Conservation (phyloP, 2,329 filamentous ascomycete species). For the Albophoma yamanashiensis region DNA sequence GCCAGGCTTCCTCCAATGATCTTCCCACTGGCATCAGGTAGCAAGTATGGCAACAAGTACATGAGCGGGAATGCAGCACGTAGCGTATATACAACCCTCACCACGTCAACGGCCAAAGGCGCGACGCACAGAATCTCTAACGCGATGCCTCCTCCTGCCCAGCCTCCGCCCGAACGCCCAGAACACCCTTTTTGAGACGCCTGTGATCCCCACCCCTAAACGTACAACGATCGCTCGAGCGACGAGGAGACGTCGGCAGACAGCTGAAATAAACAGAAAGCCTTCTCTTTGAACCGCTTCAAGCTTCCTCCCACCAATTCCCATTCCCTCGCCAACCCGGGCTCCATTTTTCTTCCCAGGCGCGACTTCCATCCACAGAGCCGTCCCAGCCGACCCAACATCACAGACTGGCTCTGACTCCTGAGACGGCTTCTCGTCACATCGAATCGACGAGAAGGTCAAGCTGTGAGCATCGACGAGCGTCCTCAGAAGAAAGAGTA, state of each 20-base stretch:
- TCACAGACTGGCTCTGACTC: not conserved
- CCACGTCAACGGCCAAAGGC: not conserved
- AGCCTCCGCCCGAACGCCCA: not conserved
- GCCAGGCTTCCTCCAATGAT: not conserved
- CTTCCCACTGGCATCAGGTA: not conserved
- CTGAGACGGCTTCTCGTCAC: not conserved
- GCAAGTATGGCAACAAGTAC: not conserved
- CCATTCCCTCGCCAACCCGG: not conserved
- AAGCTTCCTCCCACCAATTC: not conserved
- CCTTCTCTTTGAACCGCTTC: not conserved
- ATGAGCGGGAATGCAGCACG: not conserved
- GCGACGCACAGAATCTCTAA: not conserved
- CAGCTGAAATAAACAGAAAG: not conserved
- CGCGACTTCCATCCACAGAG: not conserved
- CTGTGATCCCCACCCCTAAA: not conserved
- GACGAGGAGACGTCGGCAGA: not conserved
- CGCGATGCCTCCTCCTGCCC: not conserved
- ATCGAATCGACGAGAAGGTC: not conserved
- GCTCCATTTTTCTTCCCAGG: not conserved
- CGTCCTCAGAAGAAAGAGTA: not conserved
- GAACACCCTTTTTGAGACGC: not conserved
- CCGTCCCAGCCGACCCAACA: not conserved
- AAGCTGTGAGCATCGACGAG: not conserved
- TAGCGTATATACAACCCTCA: not conserved
- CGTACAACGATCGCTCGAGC: not conserved